phyloP scores from a whole-genome alignment of 75 land plant species.

The Larix kaempferi region DNA sequence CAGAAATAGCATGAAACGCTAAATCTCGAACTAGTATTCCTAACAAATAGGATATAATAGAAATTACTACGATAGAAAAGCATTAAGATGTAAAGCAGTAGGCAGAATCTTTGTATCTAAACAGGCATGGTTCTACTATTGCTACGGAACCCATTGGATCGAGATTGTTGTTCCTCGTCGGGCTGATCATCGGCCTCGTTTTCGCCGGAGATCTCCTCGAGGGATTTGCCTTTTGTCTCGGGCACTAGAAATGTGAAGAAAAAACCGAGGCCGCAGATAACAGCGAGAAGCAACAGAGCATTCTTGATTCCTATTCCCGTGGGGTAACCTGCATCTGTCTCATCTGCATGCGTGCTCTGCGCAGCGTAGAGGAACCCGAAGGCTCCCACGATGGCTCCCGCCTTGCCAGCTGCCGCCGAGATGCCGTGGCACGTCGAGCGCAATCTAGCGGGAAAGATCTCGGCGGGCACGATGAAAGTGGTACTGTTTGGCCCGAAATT shows the following conservation, averaged over 20 bases:
- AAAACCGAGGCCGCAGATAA: constrained; percentile 27
- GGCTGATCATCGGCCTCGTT: neutral
- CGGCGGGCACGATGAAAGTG: constrained; percentile 56
- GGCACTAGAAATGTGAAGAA: constrained; percentile 43
- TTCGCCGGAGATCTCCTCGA: constrained; percentile 36
- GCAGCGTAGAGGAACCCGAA: constrained; percentile 54
- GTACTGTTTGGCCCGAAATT: constrained; percentile 33
- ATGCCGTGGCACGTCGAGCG: constrained; percentile 49
- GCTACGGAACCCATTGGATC: too few species aligned
- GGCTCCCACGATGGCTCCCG: constrained; percentile 51
- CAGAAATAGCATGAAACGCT: too few species aligned
- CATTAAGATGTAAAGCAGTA: too few species aligned
- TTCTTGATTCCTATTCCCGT: constrained; percentile 43
- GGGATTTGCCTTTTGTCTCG: constrained; percentile 42
- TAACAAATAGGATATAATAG: too few species aligned
- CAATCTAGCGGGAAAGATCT: constrained; percentile 48
- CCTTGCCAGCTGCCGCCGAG: constrained; percentile 24
- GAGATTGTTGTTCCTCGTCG: too few species aligned
- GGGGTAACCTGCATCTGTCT: constrained; percentile 38
- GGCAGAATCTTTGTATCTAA: too few species aligned
- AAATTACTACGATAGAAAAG: too few species aligned
- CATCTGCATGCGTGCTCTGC: constrained; percentile 20
- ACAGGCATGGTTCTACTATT: too few species aligned
- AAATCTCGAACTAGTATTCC: too few species aligned
- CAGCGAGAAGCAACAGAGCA: constrained; percentile 33